Conservation (phyloP, 371 early-diverging fungal species). For the Haplosporangium sp. region DNA sequence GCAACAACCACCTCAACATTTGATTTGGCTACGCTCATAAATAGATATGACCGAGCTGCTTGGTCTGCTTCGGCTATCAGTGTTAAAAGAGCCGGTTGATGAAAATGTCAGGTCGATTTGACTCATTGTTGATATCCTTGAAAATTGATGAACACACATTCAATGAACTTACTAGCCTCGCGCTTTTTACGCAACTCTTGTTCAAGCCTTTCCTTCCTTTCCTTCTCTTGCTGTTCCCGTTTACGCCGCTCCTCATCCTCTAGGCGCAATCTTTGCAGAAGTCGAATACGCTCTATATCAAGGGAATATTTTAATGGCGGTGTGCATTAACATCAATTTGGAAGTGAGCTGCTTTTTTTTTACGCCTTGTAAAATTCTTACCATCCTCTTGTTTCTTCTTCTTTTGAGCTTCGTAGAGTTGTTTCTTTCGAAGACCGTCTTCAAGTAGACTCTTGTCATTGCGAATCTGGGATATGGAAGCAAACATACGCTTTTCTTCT, state of each 20-base stretch:
- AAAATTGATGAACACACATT: neutral
- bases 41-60: constrained; percentile 38
- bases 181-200: constrained; percentile 42
- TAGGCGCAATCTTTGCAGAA: constrained; percentile 33
- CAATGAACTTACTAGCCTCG: constrained; percentile 31
- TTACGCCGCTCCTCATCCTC: constrained; percentile 49
- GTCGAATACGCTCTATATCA: constrained; percentile 34
- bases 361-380: neutral
- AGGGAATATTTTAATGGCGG: no score
- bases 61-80: constrained; percentile 41
- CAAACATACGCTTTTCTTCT: constrained; percentile 31
- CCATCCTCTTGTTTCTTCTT: constrained; percentile 43
- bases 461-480: constrained; percentile 23
- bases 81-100: neutral
- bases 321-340: neutral
- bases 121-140: neutral
- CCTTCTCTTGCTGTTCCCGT: constrained; percentile 24
- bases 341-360: neutral
- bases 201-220: constrained; percentile 29
- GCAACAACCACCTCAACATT: constrained; percentile 27
- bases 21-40: constrained; percentile 14
- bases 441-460: constrained; percentile 17
- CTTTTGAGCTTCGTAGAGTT: constrained; percentile 22
- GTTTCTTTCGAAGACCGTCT: constrained; percentile 24
- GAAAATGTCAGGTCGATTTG: neutral